These are phyloP conservation scores for Claviceps paspali DNA, from an alignment of 2,329 filamentous ascomycete genomes.

Conservation along the genomic window DNA sequence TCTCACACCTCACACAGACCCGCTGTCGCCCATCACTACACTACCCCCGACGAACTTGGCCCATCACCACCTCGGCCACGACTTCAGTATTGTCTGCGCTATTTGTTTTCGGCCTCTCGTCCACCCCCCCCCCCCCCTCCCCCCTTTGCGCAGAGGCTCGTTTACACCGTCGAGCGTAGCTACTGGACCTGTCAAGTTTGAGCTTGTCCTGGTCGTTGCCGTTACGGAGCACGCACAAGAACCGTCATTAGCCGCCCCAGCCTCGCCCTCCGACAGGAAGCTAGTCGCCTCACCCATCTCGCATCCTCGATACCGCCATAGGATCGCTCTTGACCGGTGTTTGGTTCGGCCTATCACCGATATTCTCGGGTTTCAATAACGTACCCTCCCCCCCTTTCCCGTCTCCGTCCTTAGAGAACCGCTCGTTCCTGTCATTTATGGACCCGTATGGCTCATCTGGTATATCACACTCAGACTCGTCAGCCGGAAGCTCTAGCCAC, in stretches of 20 bases:
- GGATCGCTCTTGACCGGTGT: neutral
- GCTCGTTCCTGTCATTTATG: conserved; percentile 8
- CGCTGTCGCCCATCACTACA: too few relatives aligned
- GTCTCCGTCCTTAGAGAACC: neutral
- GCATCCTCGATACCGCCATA: neutral
- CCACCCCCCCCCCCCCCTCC: too few relatives aligned
- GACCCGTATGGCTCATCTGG: conserved; percentile 13
- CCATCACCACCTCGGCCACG: neutral
- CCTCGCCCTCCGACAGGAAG: conserved; percentile 5
- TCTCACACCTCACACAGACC: too few relatives aligned
- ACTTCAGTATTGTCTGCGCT: neutral
- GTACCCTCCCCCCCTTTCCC: neutral
- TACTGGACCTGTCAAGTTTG: too few relatives aligned
- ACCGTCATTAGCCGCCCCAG: neutral
- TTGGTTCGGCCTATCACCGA: neutral
- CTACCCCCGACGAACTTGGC: neutral
- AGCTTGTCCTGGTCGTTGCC: conserved; percentile 38
- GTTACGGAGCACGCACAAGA: conserved; percentile 20
- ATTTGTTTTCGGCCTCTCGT: neutral
- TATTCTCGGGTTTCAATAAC: neutral
- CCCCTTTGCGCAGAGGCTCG: neutral
- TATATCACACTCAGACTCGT: conserved; percentile 12
- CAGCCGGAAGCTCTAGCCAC: conserved; percentile 7
- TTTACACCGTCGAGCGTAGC: neutral
- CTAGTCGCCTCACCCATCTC: conserved; percentile 30